phyloP scores from a whole-genome alignment of 2,329 filamentous ascomycete species.

The Penicillium sp. region DNA sequence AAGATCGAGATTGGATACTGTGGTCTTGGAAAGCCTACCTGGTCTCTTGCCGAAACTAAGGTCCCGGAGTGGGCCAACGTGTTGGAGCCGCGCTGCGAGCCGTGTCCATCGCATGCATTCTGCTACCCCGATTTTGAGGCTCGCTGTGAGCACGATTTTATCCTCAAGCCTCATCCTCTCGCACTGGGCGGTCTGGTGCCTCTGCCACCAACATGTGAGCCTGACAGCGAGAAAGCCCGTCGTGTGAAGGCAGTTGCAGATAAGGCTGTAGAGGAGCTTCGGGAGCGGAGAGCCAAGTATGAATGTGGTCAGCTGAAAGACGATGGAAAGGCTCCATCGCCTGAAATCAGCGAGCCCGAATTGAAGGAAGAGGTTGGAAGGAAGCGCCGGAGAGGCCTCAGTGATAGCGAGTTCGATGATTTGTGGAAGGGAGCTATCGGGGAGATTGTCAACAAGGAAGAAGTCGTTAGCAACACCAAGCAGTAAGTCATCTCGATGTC shows the following conservation, averaged over 20 bases:
- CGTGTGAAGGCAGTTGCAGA: constrained; percentile 83
- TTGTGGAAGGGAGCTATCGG: constrained; percentile 54
- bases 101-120: constrained; percentile 82
- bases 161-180: constrained; percentile 77
- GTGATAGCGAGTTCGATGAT: constrained; percentile 83
- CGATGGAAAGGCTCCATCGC: constrained; percentile 55
- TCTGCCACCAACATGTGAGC: constrained; percentile 84
- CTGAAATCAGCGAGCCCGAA: constrained; percentile 63
- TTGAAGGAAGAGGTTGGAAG: constrained; percentile 71
- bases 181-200: constrained; percentile 75
- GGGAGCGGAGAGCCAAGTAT: constrained; percentile 78
- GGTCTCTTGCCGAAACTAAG: constrained; percentile 54
- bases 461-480: constrained; percentile 53
- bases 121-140: constrained; percentile 75
- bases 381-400: constrained; percentile 77
- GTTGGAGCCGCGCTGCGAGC: constrained; percentile 76
- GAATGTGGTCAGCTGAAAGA: constrained; percentile 77
- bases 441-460: constrained; percentile 52
- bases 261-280: constrained; percentile 77
- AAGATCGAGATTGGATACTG: constrained; percentile 97
- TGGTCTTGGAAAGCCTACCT: constrained; percentile 66
- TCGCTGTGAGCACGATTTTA: constrained; percentile 79
- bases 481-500: constrained; percentile 49
- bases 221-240: constrained; percentile 86
- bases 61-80: constrained; percentile 69